A percentile compares a stretch with the other conserved stretches of the same genome.
These are phyloP conservation scores for Vicia faba DNA, from an alignment of 306 rosid species.

Conservation along the genomic window DNA sequence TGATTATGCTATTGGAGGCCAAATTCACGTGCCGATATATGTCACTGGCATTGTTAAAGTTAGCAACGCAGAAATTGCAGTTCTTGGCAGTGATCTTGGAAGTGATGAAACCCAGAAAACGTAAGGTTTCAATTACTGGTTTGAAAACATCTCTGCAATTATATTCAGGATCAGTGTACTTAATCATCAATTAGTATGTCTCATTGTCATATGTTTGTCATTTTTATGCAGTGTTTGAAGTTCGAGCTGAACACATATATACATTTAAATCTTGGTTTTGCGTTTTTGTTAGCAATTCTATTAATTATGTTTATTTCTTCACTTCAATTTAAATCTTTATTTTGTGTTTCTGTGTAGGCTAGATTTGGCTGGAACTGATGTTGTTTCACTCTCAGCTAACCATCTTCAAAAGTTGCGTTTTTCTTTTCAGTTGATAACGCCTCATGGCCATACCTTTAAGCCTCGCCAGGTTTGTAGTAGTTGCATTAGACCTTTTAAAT, in stretches of 20 bases:
- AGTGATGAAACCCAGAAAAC: constrained; percentile 77
- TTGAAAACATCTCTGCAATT: constrained; percentile 6
- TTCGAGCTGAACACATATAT: constrained; percentile 19
- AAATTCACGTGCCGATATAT: constrained; percentile 68
- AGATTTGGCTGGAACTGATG: constrained; percentile 71
- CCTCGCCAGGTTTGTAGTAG: constrained; percentile 81
- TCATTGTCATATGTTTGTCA: constrained; percentile 30
- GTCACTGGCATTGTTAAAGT: constrained; percentile 71
- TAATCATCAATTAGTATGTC: constrained; percentile 12
- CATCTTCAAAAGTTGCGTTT: constrained; percentile 88
- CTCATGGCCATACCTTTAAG: constrained; percentile 68
- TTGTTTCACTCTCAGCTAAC: constrained; percentile 78
- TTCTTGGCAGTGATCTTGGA: constrained; percentile 87
- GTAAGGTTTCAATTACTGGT: constrained; percentile 52
- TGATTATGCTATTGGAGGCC: constrained; percentile 80
- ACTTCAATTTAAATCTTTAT: constrained; percentile 22
- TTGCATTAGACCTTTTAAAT: constrained; percentile 35
- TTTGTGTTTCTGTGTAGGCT: constrained; percentile 52
- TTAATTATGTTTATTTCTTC: constrained; percentile 27
- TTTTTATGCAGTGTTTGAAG: constrained; percentile 14
- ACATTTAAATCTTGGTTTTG: constrained; percentile 5
- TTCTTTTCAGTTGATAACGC: constrained; percentile 76
- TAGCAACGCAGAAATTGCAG: constrained; percentile 73
- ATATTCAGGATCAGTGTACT: neutral
- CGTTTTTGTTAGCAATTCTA: constrained; percentile 18